phyloP scores from a whole-genome alignment of 257 asterid species.

The Solanum pimpinellifolium region DNA sequence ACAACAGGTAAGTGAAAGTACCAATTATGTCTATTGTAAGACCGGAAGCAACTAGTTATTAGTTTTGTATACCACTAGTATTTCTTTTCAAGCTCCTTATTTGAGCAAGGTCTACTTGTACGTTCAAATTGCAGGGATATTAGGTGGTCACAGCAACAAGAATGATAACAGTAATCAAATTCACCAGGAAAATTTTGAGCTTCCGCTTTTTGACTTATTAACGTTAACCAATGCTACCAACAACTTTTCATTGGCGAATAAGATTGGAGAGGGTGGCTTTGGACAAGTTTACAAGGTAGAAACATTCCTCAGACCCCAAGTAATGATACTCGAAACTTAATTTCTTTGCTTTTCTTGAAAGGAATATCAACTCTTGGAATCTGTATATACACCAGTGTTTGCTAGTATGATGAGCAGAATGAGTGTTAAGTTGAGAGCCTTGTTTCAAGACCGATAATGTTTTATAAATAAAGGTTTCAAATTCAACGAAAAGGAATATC shows the following conservation, averaged over 20 bases:
- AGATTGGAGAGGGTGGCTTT: constrained; percentile 41
- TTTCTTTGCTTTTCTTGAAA: not conserved
- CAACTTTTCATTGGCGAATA: constrained; percentile 9
- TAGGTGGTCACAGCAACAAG: not conserved
- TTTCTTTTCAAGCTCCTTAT: not conserved
- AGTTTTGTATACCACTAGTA: not conserved
- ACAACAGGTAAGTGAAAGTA: not conserved
- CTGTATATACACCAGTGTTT: not conserved
- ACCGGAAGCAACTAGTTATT: not conserved
- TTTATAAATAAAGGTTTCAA: not conserved
- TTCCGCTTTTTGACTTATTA: constrained; percentile 6
- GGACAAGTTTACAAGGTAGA: constrained; percentile 33
- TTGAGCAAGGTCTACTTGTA: not conserved
- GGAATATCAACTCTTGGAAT: not conserved
- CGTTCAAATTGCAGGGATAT: not conserved
- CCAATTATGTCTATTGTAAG: not conserved
- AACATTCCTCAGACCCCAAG: not conserved
- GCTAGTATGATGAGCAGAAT: not conserved
- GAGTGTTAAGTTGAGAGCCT: not conserved
- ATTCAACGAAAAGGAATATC: not conserved
- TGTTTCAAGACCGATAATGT: not conserved
- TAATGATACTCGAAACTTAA: not conserved
- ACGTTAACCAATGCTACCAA: constrained; percentile 17
- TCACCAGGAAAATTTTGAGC: constrained; percentile 4
- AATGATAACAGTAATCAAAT: not conserved